Conservation (phyloP, 805 yeast species). For the Torulaspora delbrueckii region DNA sequence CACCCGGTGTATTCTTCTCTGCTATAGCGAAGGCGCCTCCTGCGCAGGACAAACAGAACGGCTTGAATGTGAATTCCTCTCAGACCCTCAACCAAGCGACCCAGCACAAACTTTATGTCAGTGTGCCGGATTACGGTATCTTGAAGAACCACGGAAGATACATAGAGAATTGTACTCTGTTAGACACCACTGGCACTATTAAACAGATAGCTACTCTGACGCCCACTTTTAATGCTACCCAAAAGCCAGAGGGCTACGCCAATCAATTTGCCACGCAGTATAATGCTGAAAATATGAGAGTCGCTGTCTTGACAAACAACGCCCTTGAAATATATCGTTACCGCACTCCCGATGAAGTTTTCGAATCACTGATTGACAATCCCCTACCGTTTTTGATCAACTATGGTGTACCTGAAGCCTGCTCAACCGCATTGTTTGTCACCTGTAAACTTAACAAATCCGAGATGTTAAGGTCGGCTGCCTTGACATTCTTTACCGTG, state of each 20-base stretch:
- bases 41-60: constrained; percentile 2
- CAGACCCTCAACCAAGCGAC: background rate
- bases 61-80: background rate
- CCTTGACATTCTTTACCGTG: constrained; percentile 41
- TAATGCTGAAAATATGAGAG: constrained; percentile 54
- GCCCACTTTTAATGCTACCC: constrained; percentile 64
- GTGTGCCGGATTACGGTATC: constrained; percentile 82
- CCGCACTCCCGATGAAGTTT: constrained; percentile 73
- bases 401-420: constrained; percentile 85
- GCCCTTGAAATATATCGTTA: constrained; percentile 74
- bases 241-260: constrained; percentile 75
- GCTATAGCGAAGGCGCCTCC: constrained; percentile 40
- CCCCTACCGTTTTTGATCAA: constrained; percentile 65
- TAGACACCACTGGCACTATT: constrained; percentile 56
- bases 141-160: constrained; percentile 66
- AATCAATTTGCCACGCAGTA: constrained; percentile 87
- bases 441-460: constrained; percentile 71
- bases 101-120: constrained; percentile 55
- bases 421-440: constrained; percentile 79
- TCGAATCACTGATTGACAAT: constrained; percentile 65
- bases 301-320: constrained; percentile 77
- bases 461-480: constrained; percentile 42
- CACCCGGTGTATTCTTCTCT: constrained; percentile 84
- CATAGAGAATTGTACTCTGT: constrained; percentile 75
- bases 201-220: constrained; percentile 71